Evolutionary conservation across 2,329 filamentous ascomycete genomes (phyloP), one percentile per base, ranked within the genome.

Genomic region (Claviceps arundinis): DNA sequence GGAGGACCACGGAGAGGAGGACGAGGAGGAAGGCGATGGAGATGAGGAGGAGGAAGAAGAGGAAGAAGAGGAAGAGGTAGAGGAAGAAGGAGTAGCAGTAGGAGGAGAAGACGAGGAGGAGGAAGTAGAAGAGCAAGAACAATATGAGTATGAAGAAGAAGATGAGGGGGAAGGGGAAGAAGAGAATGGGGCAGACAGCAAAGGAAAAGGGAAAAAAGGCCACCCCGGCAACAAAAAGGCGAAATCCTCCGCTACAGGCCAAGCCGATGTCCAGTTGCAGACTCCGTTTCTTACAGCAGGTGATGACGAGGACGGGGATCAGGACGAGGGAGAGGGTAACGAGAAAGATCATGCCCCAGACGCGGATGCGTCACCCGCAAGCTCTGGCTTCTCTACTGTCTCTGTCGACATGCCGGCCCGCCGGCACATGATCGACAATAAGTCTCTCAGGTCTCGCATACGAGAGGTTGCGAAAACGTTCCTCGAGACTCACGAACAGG

Each of bases 381-480:
- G 79, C 61, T 88, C 85, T 44, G 76, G 81, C 44, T 78, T 75
- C 43, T 84, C 81, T 40, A 84, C 81, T 8, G 79, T 82, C 73
- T 83, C 81, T 30, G 66, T 82, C 26, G 78, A 82, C 57, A 73
- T 73, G 4, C 75, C 77, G 14, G 70, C 74, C 7, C 70, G 73
- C 30, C 70, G 72, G 14, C 68, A 73, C 42, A 60, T 72, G 14
- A 70, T 73, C 9, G 73, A 77, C 63, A 60, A 68, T 51, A 74
- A 70, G 57, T 80, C 81, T 38, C 77, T 87, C 63, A 65, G 66
- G 48, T 60, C 87, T 50, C 75, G 85, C 54, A 93, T 95, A 58
- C 81, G 83, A 16, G 72, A 81, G 37, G 79, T 85, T 54, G 90
- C 93, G 0, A 87, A 87, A 66, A 85, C 80, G 51, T 96, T 98